Base-by-base conservation (phyloP, 1,284 basidiomycete species). In the Xerocomus cyaneibrunnescens region DNA sequence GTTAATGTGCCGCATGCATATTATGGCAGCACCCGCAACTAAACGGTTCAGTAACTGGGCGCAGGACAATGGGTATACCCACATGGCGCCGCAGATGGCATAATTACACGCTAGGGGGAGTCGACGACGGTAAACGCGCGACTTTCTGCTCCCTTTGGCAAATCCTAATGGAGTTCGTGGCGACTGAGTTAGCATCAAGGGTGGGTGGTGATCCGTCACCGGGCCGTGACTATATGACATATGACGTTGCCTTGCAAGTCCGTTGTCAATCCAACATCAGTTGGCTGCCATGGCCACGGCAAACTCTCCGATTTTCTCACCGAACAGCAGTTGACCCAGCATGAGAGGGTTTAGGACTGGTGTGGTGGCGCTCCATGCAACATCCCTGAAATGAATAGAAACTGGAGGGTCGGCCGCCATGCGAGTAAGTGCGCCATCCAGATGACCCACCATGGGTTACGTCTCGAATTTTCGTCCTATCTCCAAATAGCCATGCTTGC, bases 251-350 rank as follows among this genome's bases (percentile, higher is more conserved):
- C 35, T 17, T 27, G 21, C 19, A 10, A 19, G 22, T 25, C 10
- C 8, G 35, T 48, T 41, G 55, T n/a, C 32, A 40, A 17, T 27
- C 7, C 25, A 30, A 17, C 28, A 22, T 16, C 45, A 42, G n/a
- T 17, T 34, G 21, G 48, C 48, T 59, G 30, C 25, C 53, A 62
- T 46, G 48, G 14, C 40, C 35, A 52, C 51, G 10, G 39, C 10
- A 31, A 27, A 4, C n/a, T 17, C 14, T 17, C 17, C 25, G 10
- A 6, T 30, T 36, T 38, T 35, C 55, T 31, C 25, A 22, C 36
- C 3, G 19, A 30, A 23, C 21, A n/a, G 5, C 12, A 21, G 23
- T 19, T 2, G 23, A 35, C n/a, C n/a, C 2, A 30, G 27, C 35
- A 47, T 38, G 31, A 17, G 32, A 31, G 34, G 40, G 47, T 42